phyloP scores from a whole-genome alignment of 139 green algal species.

The Chara braunii region DNA sequence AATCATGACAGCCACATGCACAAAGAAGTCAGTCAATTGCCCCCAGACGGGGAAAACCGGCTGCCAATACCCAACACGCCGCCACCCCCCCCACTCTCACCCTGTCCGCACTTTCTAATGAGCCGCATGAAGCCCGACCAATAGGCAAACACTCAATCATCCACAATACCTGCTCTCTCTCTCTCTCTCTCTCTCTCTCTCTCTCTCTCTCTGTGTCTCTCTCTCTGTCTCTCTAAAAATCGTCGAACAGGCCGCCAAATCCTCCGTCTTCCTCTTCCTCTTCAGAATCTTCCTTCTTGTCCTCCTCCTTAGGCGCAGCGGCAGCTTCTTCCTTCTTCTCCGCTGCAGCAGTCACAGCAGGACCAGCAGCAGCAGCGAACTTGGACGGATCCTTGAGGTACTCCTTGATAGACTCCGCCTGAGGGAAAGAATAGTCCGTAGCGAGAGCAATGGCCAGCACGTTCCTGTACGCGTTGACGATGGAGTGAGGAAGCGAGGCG shows the following conservation, averaged over 20 bases:
- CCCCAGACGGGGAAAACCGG: too few relatives aligned
- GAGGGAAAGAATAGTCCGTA: slow-evolving; percentile 42
- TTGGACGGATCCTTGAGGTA: slow-evolving; percentile 4
- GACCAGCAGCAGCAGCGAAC: neutral
- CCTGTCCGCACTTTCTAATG: too few relatives aligned
- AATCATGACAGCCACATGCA: too few relatives aligned
- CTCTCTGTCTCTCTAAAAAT: neutral
- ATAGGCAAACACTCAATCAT: too few relatives aligned
- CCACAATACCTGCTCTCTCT: too few relatives aligned
- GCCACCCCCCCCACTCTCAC: too few relatives aligned
- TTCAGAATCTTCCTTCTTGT: slow-evolving; percentile 7
- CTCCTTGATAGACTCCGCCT: slow-evolving; percentile 46
- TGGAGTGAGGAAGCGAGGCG: slow-evolving; percentile 77
- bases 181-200: too few relatives aligned
- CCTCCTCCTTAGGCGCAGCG: slow-evolving; percentile 21
- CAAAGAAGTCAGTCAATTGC: too few relatives aligned
- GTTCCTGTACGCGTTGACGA: slow-evolving; percentile 99
- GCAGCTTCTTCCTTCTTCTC: neutral
- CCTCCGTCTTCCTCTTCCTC: slow-evolving; percentile 12
- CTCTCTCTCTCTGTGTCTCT: too few relatives aligned
- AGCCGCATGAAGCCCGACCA: too few relatives aligned
- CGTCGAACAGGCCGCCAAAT: slow-evolving; percentile 21
- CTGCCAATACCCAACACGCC: too few relatives aligned
- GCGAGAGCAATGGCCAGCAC: slow-evolving; percentile 71
- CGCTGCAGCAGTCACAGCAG: neutral